Evolutionary conservation across 73 alveolate genomes (phyloP).

Genomic region (Halteria grandinella): DNA sequence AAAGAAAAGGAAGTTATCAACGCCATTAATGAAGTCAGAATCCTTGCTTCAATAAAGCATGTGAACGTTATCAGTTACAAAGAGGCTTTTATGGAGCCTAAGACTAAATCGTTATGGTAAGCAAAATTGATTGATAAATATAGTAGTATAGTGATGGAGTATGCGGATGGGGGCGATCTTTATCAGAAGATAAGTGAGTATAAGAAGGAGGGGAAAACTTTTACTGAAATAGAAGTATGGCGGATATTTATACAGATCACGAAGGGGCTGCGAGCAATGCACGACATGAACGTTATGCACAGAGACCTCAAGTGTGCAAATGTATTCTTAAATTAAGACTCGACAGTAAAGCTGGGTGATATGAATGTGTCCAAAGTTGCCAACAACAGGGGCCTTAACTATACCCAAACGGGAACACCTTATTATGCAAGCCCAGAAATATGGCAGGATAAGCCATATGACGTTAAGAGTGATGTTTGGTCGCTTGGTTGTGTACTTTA

Average conservation of each 20-base stretch:
- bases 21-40: constrained; percentile 81
- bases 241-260: constrained; percentile 19
- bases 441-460: constrained; percentile 41
- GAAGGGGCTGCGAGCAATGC: constrained; percentile 32
- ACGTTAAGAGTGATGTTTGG: constrained; percentile 33
- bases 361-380: constrained; percentile 68
- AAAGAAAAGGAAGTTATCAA: constrained; percentile 74
- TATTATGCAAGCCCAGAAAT: constrained; percentile 73
- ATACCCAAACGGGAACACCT: constrained; percentile 65
- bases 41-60: constrained; percentile 74
- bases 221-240: constrained; percentile 35
- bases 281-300: constrained; percentile 75
- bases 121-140: not conserved
- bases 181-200: not conserved
- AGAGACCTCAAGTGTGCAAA: constrained; percentile 81
- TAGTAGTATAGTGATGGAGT: not conserved
- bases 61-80: constrained; percentile 70
- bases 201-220: not conserved
- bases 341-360: constrained; percentile 76
- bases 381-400: constrained; percentile 7
- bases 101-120: constrained; percentile 64
- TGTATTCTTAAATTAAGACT: constrained; percentile 74
- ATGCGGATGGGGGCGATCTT: not conserved
- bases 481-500: constrained; percentile 30
- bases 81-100: constrained; percentile 78